Evolutionary conservation across 257 asterid species (phyloP).

Genomic region (Gentiana macrophylla): DNA sequence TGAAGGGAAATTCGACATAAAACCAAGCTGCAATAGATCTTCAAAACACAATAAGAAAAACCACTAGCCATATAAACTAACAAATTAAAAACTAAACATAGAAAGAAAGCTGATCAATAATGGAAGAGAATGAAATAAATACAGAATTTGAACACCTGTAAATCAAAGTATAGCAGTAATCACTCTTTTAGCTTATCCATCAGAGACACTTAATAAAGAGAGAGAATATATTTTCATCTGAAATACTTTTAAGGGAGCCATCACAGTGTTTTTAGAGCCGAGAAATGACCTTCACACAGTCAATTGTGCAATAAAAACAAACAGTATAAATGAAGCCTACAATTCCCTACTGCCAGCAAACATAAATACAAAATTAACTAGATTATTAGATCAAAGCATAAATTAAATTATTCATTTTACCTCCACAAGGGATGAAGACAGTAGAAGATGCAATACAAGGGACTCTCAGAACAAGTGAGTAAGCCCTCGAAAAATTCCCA

Average conservation of each 20-base stretch:
- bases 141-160: too few relatives aligned
- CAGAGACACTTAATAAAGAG: too few relatives aligned
- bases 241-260: not conserved
- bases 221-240: not conserved
- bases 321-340: not conserved
- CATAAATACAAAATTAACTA: not conserved
- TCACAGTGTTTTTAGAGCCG: too few relatives aligned
- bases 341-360: not conserved
- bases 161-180: too few relatives aligned
- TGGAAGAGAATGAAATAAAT: not conserved
- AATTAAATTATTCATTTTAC: constrained; percentile 10
- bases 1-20: not conserved
- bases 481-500: constrained; percentile 21
- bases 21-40: not conserved
- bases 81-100: not conserved
- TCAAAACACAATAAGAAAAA: constrained; percentile 1
- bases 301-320: not conserved
- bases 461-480: constrained; percentile 22
- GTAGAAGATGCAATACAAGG: constrained; percentile 13
- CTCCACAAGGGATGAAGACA: constrained; percentile 16
- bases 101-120: not conserved
- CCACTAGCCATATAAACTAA: not conserved
- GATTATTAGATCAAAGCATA: too few relatives aligned
- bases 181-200: too few relatives aligned
- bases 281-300: too few relatives aligned